Evolutionary conservation across 352 stramenopile genomes (phyloP).

Genomic region (Globisporangium apiculatum): DNA sequence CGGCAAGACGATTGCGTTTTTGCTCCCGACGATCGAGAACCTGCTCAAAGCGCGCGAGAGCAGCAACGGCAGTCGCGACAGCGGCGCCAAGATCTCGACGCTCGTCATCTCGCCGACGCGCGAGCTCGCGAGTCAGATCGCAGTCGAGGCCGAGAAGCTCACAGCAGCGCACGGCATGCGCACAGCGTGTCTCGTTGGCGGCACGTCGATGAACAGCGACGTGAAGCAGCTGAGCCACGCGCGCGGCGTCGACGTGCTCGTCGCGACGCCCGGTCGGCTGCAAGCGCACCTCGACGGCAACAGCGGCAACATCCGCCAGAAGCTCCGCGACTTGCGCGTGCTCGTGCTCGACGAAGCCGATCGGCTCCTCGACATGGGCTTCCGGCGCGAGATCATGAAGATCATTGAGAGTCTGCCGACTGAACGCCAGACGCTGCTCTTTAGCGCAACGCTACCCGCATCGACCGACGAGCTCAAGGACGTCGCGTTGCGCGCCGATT

Average conservation of each 20-base stretch:
- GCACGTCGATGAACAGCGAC: slow-evolving; percentile 84
- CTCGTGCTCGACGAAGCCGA: slow-evolving; percentile 96
- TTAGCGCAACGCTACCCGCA: slow-evolving; percentile 91
- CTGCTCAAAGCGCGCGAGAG: slow-evolving; percentile 19
- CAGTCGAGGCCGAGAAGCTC: slow-evolving; percentile 84
- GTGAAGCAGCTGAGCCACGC: slow-evolving; percentile 24
- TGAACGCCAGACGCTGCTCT: slow-evolving; percentile 92
- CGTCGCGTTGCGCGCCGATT: slow-evolving; percentile 79
- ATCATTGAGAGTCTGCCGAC: slow-evolving; percentile 66
- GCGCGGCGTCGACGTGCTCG: slow-evolving; percentile 87
- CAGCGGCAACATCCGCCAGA: slow-evolving; percentile 76
- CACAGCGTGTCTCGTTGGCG: slow-evolving; percentile 73
- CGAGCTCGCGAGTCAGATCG: slow-evolving; percentile 80
- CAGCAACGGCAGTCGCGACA: neutral
- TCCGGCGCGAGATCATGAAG: slow-evolving; percentile 88
- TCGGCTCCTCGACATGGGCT: slow-evolving; percentile 94
- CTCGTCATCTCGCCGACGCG: slow-evolving; percentile 33
- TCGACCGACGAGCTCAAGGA: slow-evolving; percentile 83
- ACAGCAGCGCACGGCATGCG: slow-evolving; percentile 76
- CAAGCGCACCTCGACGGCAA: slow-evolving; percentile 93
- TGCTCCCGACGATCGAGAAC: slow-evolving; percentile 74
- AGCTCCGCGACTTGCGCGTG: slow-evolving; percentile 40
- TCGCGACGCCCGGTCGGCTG: slow-evolving; percentile 94
- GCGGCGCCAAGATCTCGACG: slow-evolving; percentile 10
- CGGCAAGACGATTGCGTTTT: slow-evolving; percentile 88